Base-by-base conservation (phyloP, 2,329 filamentous ascomycete species). In the Sordariomycetes sp. region DNA sequence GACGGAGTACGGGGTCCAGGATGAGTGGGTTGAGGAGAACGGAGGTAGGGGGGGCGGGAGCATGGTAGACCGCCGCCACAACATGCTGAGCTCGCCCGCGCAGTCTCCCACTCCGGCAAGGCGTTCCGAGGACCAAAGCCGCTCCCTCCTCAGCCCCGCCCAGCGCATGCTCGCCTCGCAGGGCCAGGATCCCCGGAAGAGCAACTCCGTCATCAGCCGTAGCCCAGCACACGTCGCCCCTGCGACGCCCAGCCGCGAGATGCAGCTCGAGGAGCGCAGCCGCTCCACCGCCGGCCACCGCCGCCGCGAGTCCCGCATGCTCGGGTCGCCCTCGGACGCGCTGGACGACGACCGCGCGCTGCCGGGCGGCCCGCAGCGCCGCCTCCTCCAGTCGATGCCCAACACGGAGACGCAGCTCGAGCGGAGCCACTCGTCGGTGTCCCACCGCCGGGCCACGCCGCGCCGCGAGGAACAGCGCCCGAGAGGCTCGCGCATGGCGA, bases 1-100 rank as follows among this genome's bases (percentile, higher is more conserved):
- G 58, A 48, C 20, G 53, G 59, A 57, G 28, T 53, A 55, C 20
- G 57, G 35, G 34, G 24, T 53, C 20, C 50, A 35, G 35, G 46
- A 53, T 8, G 55, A 60, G 43, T 34, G 40, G 20, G 53, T 56
- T n/a, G 46, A 6, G n/a, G 46, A 20, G 8, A 8, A 50, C 22
- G 16, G n/a, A 7, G 40, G 18, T 2, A 46, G 6, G 22, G 46
- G 22, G 6, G 20, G 22, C 2, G 8, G 12, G 46, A 37, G 48
- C 35, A 34, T 48, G 35, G 54, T 54, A 34, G 50, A 43, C 18
- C 34, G 34, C 11, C 50, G 18, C n/a, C 46, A 53, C 14, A 28
- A 43, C 12, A 53, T 57, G 32, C 48, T 11, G 28, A 37, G n/a
- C 55, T 57, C 55, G 11, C 55, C 55, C 24, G 32, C 55, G 20